phyloP scores from a whole-genome alignment of 2,329 filamentous ascomycete species.

The Exophiala calicioides region DNA sequence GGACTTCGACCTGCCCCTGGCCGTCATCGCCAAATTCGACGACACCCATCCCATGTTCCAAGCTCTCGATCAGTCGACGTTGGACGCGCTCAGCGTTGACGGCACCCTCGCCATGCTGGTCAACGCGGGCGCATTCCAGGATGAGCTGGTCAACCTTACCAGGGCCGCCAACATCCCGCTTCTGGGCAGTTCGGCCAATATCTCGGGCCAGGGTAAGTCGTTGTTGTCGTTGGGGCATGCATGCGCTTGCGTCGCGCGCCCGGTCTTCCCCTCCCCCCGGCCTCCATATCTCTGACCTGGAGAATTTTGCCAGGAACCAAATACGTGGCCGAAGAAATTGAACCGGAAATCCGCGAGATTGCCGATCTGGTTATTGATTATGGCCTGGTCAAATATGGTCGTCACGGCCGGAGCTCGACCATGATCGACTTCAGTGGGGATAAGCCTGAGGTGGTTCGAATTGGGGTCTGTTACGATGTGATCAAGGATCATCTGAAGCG shows the following conservation, averaged over 20 bases:
- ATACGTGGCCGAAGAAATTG: constrained; percentile 34
- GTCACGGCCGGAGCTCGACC: constrained; percentile 33
- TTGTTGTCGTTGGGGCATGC: background rate
- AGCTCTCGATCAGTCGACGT: constrained; percentile 20
- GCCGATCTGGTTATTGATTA: constrained; percentile 39
- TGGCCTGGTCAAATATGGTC: constrained; percentile 33
- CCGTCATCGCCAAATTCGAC: constrained; percentile 32
- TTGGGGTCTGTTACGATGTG: constrained; percentile 36
- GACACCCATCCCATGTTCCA: constrained; percentile 33
- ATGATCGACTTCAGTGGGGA: constrained; percentile 34
- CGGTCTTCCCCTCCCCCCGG: too few species aligned
- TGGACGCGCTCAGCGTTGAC: constrained; percentile 26
- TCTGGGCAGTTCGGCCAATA: constrained; percentile 38
- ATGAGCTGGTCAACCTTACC: constrained; percentile 33
- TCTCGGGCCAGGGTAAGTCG: constrained; percentile 32
- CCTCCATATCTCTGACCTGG: too few species aligned
- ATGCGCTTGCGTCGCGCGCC: too few species aligned
- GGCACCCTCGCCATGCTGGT: constrained; percentile 35
- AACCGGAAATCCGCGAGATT: constrained; percentile 32
- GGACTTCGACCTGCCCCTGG: constrained; percentile 34
- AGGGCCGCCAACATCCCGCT: constrained; percentile 28
- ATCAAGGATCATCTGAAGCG: constrained; percentile 32
- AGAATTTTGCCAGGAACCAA: constrained; percentile 34
- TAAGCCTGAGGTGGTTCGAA: constrained; percentile 31
- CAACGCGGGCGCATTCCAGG: constrained; percentile 33